phyloP scores from a whole-genome alignment of 2,329 filamentous ascomycete genomes.

The Penicillium paneum region DNA sequence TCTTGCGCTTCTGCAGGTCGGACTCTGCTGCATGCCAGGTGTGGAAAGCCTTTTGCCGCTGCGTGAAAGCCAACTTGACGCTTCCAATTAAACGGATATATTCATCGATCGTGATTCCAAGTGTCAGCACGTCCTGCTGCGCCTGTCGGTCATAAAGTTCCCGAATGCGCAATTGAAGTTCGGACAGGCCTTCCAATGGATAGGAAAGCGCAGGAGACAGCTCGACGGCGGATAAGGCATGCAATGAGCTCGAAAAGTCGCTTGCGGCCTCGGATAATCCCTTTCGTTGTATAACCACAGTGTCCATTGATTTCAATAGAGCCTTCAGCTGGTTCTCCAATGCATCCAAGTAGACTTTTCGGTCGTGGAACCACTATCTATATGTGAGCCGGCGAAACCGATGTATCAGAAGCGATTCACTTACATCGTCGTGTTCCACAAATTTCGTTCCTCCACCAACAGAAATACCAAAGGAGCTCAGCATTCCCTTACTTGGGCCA shows the following conservation, averaged over 20 bases:
- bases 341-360: slow-evolving; percentile 89
- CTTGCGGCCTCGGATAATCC: slow-evolving; percentile 88
- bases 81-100: slow-evolving; percentile 95
- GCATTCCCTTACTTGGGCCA: slow-evolving; percentile 87
- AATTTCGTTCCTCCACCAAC: slow-evolving; percentile 80
- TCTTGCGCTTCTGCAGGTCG: slow-evolving; percentile 84
- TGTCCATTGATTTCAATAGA: slow-evolving; percentile 88
- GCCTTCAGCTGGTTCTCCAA: slow-evolving; percentile 88
- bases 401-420: slow-evolving; percentile 30
- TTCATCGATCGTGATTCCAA: slow-evolving; percentile 96
- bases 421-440: slow-evolving; percentile 92
- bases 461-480: slow-evolving; percentile 77
- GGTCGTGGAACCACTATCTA: slow-evolving; percentile 89
- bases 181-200: slow-evolving; percentile 85
- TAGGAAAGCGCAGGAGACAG: slow-evolving; percentile 83
- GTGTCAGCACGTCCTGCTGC: slow-evolving; percentile 91
- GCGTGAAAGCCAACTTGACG: slow-evolving; percentile 86
- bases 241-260: slow-evolving; percentile 90
- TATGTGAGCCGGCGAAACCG: slow-evolving; percentile 20
- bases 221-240: slow-evolving; percentile 87
- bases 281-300: slow-evolving; percentile 87
- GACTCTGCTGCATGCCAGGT: slow-evolving; percentile 89
- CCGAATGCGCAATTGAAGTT: slow-evolving; percentile 87
- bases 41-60: slow-evolving; percentile 93
- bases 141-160: slow-evolving; percentile 96